phyloP scores from a whole-genome alignment of 164 flowering plant species.

The Nelumbo lutea region DNA sequence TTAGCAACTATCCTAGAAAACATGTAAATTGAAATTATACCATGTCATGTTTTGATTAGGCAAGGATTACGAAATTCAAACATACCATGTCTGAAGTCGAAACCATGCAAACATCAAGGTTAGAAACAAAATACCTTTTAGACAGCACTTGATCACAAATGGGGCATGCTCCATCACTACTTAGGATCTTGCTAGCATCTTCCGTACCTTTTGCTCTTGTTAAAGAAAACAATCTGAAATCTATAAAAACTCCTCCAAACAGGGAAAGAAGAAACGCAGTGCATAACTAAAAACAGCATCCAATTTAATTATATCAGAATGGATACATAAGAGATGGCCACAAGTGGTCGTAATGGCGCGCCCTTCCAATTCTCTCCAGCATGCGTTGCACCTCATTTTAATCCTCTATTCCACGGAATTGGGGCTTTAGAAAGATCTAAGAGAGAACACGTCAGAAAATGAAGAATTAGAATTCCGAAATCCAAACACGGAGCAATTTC shows the following conservation, averaged over 20 bases:
- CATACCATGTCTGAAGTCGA: not conserved
- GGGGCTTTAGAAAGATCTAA: not conserved
- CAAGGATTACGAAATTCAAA: not conserved
- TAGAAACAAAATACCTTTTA: conserved; percentile 54
- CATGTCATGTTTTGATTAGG: no score
- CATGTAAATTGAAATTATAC: not conserved
- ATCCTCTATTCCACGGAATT: conserved; percentile 5
- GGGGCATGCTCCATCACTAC: conserved; percentile 89
- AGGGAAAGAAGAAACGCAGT: no score
- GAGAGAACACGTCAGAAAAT: not conserved
- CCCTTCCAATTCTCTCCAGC: conserved; percentile 91
- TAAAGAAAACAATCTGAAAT: conserved; percentile 26
- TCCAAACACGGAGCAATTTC: not conserved
- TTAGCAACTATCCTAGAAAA: not conserved
- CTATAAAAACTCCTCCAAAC: not conserved
- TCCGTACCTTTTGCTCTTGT: conserved; percentile 59
- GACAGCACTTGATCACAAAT: conserved; percentile 97
- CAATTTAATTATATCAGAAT: not conserved
- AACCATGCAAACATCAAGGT: not conserved
- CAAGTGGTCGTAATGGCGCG: conserved; percentile 75
- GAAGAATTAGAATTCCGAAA: not conserved
- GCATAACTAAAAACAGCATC: no score
- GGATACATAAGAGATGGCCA: conserved; percentile 88
- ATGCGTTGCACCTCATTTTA: conserved; percentile 88
- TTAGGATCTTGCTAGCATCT: conserved; percentile 92